Conservation (phyloP, 2,329 filamentous ascomycete species). For the Sodiomyces alkalinus region DNA sequence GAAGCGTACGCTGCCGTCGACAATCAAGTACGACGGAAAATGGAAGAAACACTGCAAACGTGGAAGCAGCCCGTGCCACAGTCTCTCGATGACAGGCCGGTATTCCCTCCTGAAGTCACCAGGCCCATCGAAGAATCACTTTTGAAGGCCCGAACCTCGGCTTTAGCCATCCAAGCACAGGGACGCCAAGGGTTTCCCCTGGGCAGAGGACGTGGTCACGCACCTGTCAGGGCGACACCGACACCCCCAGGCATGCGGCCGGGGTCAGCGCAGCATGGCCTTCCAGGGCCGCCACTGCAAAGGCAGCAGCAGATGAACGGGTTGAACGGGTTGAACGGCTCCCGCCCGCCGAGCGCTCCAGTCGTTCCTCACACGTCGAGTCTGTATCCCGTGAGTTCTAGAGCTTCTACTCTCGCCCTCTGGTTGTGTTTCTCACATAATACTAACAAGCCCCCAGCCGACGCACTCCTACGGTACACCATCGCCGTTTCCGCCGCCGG, state of each 20-base stretch:
- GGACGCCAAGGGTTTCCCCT: conserved; percentile 1
- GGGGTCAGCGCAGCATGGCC: conserved; percentile 16
- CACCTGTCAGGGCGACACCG: conserved; percentile 54
- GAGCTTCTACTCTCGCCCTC: conserved; percentile 1
- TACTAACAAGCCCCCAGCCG: not conserved
- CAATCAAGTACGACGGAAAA: conserved; percentile 64
- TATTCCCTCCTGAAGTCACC: conserved; percentile 78
- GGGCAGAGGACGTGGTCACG: conserved; percentile 13
- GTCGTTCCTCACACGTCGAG: conserved; percentile 3
- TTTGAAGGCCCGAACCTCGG: conserved; percentile 58
- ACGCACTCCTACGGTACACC: conserved; percentile 1
- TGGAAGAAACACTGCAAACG: conserved; percentile 94
- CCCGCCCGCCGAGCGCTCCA: conserved; percentile 8
- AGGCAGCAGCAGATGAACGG: conserved; percentile 12
- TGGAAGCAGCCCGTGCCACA: conserved; percentile 97
- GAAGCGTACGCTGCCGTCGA: conserved; percentile 88
- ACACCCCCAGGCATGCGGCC: conserved; percentile 48
- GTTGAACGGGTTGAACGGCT: no score
- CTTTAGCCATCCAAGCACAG: conserved; percentile 35
- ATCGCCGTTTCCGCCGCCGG: not conserved
- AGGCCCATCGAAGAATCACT: conserved; percentile 87
- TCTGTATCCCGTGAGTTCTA: conserved; percentile 1
- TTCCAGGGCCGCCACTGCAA: conserved; percentile 21
- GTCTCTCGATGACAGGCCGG: conserved; percentile 80
- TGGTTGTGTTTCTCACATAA: conserved; percentile 1